These are phyloP conservation scores for Comarum palustre DNA, from an alignment of 306 rosid species.

Conservation along the genomic window DNA sequence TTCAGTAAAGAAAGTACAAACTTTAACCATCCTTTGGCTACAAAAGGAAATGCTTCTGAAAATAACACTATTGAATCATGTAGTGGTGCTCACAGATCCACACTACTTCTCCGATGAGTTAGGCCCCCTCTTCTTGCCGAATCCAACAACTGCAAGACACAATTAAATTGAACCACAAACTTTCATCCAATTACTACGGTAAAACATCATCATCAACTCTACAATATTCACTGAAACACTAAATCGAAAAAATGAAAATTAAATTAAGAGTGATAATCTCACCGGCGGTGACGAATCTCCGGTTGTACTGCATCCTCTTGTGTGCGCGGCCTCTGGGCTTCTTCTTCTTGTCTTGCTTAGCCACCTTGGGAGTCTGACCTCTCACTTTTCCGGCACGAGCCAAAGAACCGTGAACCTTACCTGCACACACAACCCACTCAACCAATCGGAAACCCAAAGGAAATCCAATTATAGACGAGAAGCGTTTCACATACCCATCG, in stretches of 20 bases:
- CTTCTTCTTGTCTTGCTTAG: constrained; percentile 69
- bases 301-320: constrained; percentile 64
- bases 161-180: background rate
- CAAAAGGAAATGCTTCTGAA: background rate
- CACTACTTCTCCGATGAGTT: constrained; percentile 54
- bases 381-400: constrained; percentile 73
- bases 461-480: background rate
- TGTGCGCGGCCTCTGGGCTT: constrained; percentile 61
- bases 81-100: background rate
- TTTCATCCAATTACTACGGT: too few relatives aligned
- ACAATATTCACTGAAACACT: too few relatives aligned
- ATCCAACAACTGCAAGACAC: constrained; percentile 45
- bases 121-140: constrained; percentile 62
- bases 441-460: background rate
- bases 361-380: constrained; percentile 66
- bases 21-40: constrained; percentile 1
- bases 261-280: background rate
- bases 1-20: background rate
- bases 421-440: constrained; percentile 24
- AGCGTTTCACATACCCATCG: constrained; percentile 21
- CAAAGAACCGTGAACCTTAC: constrained; percentile 64
- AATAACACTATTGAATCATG: constrained; percentile 4
- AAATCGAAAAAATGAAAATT: too few relatives aligned
- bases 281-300: constrained; percentile 68
- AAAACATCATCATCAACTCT: too few relatives aligned